Evolutionary conservation across 495 filamentous ascomycete genomes (phyloP).

Genomic region (Paragyromitra xinjiangensis): DNA sequence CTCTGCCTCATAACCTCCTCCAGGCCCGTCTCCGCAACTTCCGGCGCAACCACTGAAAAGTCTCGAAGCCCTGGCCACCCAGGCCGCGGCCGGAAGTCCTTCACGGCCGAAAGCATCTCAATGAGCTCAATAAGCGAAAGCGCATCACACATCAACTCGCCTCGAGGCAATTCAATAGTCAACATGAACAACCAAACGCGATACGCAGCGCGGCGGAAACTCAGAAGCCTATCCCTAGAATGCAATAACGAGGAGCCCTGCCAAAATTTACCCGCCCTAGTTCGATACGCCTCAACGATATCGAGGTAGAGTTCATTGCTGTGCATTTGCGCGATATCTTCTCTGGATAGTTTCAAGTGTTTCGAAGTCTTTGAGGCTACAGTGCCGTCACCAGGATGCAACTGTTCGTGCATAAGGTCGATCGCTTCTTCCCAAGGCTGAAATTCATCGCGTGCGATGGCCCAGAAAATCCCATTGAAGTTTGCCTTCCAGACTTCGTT

Average conservation of each 20-base stretch:
- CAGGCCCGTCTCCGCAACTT: background rate
- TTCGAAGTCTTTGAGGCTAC: background rate
- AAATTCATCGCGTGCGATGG: constrained; percentile 4
- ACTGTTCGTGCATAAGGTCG: constrained; percentile 25
- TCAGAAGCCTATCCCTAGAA: background rate
- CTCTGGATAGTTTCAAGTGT: background rate
- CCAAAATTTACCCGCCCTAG: background rate
- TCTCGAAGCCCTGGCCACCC: constrained; percentile 1
- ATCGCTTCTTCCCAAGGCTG: background rate
- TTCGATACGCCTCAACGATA: background rate
- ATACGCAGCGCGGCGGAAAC: constrained; percentile 5
- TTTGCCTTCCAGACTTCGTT: constrained; percentile 25
- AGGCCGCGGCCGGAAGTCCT: background rate
- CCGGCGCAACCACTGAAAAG: background rate
- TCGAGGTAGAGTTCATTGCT: constrained; percentile 1
- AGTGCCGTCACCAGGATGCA: background rate
- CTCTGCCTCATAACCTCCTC: background rate
- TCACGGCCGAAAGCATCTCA: background rate
- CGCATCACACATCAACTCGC: constrained; percentile 14
- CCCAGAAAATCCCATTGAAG: constrained; percentile 10
- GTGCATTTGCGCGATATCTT: constrained; percentile 5
- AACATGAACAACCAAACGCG: constrained; percentile 17
- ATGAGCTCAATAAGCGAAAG: constrained; percentile 13
- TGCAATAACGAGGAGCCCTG: background rate
- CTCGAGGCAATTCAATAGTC: constrained; percentile 8